Percentiles rank a stretch among this genome's conserved stretches.
These are phyloP conservation scores for Aspergillus transmontanensis DNA, from an alignment of 2,329 filamentous ascomycete species.

Conservation along the genomic window DNA sequence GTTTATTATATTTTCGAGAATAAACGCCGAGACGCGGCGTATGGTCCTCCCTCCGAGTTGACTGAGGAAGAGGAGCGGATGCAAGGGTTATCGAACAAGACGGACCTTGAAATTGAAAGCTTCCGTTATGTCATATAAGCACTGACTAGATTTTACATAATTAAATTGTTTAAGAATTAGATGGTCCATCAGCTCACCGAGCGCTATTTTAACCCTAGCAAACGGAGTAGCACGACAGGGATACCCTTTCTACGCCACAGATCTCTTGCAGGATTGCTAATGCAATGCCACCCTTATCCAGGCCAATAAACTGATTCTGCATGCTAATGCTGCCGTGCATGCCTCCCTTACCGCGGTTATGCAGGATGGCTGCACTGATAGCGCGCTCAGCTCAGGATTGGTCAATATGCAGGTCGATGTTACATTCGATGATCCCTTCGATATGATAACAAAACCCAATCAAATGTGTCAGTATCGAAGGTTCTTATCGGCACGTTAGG, in stretches of 20 bases:
- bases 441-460: background rate
- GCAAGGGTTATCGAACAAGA: conserved; percentile 38
- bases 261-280: background rate
- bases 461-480: background rate
- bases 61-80: conserved; percentile 30
- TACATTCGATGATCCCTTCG: background rate
- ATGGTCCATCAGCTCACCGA: background rate
- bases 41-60: conserved; percentile 28
- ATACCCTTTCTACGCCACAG: background rate
- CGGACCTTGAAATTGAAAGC: conserved; percentile 37
- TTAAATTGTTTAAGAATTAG: background rate
- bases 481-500: background rate
- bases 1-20: conserved; percentile 36
- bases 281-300: background rate
- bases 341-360: background rate
- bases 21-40: conserved; percentile 28
- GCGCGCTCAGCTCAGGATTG: background rate
- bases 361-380: background rate
- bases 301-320: background rate
- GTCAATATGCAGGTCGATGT: background rate
- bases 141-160: background rate
- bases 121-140: conserved; percentile 37
- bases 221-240: background rate
- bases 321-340: background rate
- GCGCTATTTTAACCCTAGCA: background rate